Conservation (phyloP, 2,329 filamentous ascomycete genomes). For the Fusarium sp. region DNA sequence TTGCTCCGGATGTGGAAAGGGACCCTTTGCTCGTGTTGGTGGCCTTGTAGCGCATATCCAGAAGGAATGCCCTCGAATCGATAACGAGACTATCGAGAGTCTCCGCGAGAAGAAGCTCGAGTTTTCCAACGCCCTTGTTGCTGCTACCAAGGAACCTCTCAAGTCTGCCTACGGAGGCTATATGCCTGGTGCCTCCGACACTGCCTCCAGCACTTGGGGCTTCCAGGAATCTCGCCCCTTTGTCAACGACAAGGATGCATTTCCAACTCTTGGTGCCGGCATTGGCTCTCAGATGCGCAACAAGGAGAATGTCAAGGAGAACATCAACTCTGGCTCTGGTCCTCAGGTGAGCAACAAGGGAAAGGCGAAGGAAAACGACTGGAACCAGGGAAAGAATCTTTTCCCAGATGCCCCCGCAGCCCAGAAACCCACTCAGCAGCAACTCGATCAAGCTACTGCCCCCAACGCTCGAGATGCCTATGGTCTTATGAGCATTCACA, state of each 20-base stretch:
- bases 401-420: constrained; percentile 43
- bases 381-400: constrained; percentile 37
- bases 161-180: constrained; percentile 47
- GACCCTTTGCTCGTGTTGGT: constrained; percentile 53
- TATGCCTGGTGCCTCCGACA: constrained; percentile 33
- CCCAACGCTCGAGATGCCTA: constrained; percentile 24
- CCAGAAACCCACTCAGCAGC: constrained; percentile 32
- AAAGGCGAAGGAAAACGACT: constrained; percentile 23
- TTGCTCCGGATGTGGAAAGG: constrained; percentile 60
- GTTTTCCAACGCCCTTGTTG: constrained; percentile 51
- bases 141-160: constrained; percentile 44
- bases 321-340: constrained; percentile 1
- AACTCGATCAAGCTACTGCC: constrained; percentile 28
- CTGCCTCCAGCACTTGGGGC: neutral
- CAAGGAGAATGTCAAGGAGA: constrained; percentile 20
- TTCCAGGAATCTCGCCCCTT: constrained; percentile 10
- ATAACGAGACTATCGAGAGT: constrained; percentile 48
- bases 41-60: constrained; percentile 61
- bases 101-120: constrained; percentile 53
- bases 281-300: neutral
- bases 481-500: constrained; percentile 47
- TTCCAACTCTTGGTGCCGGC: constrained; percentile 23
- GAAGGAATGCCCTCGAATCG: constrained; percentile 54
- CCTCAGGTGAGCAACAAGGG: neutral
- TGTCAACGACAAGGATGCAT: constrained; percentile 24